phyloP scores from a whole-genome alignment of 2,329 filamentous ascomycete species.

The Tolypocladium tropicale region DNA sequence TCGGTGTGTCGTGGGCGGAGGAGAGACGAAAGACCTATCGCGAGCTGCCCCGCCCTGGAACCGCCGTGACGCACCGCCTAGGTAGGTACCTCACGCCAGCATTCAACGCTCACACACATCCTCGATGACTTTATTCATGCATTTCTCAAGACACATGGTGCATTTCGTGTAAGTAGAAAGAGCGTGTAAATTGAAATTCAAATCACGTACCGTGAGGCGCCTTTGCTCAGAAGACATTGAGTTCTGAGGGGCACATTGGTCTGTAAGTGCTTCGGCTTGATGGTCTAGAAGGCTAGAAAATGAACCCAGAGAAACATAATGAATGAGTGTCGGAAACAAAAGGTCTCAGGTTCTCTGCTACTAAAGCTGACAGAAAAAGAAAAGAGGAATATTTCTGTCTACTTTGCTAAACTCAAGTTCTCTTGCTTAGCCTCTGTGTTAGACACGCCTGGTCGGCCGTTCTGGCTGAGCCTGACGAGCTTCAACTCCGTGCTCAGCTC shows the following conservation, averaged over 20 bases:
- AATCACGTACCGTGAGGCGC: neutral
- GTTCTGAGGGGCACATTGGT: no score
- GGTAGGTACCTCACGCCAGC: neutral
- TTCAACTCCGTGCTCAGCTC: conserved; percentile 15
- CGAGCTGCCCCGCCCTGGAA: neutral
- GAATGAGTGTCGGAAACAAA: no score
- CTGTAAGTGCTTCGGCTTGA: no score
- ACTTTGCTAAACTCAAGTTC: neutral
- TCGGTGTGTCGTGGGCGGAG: neutral
- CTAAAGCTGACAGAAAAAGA: no score
- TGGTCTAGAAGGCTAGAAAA: no score
- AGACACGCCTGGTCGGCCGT: conserved; percentile 1
- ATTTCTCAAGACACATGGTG: neutral
- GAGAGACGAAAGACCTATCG: neutral
- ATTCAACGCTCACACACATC: neutral
- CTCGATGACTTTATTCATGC: neutral
- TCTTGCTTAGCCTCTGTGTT: neutral
- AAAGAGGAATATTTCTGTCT: neutral
- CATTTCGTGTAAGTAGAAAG: neutral
- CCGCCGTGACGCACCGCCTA: neutral
- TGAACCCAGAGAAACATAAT: no score
- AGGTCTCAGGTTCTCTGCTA: no score
- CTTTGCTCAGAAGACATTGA: neutral
- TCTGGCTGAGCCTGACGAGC: conserved; percentile 4
- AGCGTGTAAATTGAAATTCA: neutral